These are phyloP conservation scores for Phytophthora palmivora DNA, from an alignment of 352 stramenopile genomes.

Conservation along the genomic window DNA sequence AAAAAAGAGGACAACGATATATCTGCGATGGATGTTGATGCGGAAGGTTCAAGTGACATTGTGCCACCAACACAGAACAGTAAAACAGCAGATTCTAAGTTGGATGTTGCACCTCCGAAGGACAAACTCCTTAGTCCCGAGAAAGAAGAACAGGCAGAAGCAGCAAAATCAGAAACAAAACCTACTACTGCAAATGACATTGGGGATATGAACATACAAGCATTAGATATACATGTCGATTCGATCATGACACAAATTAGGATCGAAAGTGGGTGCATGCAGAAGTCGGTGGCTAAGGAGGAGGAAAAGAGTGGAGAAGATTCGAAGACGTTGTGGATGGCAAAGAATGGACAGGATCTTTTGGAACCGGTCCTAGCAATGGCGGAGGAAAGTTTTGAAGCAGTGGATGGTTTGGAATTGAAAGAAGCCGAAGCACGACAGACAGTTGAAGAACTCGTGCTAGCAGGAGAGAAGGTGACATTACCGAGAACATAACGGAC, in stretches of 20 bases:
- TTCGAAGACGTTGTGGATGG: constrained; percentile 26
- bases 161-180: constrained; percentile 7
- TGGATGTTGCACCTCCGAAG: constrained; percentile 9
- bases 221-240: constrained; percentile 39
- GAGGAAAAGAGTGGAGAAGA: constrained; percentile 35
- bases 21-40: constrained; percentile 39
- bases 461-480: constrained; percentile 41
- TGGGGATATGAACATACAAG: constrained; percentile 16
- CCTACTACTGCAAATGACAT: constrained; percentile 16
- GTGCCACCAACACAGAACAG: neutral
- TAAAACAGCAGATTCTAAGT: constrained; percentile 19
- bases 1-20: constrained; percentile 25
- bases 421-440: constrained; percentile 70
- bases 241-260: constrained; percentile 74
- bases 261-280: constrained; percentile 76
- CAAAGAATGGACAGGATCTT: constrained; percentile 44
- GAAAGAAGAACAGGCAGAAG: constrained; percentile 8
- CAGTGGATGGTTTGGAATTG: constrained; percentile 69
- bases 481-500: constrained; percentile 51
- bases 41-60: constrained; percentile 13
- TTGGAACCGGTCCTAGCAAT: constrained; percentile 67
- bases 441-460: constrained; percentile 65
- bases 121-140: constrained; percentile 2
- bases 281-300: constrained; percentile 44
- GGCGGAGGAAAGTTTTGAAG: constrained; percentile 69